Evolutionary conservation across 140 eudicot species (phyloP), one percentile per base, ranked within the genome.

Genomic region (Oenanthe javanica): DNA sequence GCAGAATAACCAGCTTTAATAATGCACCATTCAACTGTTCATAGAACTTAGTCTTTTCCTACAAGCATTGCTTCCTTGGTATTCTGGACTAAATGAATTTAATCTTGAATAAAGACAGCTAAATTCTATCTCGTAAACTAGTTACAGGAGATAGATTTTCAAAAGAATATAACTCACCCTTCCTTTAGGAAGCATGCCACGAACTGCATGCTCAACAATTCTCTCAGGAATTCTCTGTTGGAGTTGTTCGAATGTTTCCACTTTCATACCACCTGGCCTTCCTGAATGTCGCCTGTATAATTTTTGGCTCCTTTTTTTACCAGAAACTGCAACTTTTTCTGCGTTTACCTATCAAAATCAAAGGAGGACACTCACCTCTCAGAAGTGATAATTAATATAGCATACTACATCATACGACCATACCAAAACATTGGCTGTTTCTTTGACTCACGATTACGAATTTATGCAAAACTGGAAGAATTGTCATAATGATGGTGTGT

Each of bases 111-210:
- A 73, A 73, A 19, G 77, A 46, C 52, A 43, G n/a, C 54, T n/a
- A 59, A 42, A 73, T 73, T 42, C 42, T 74, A 18, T 21, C 42
- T 74, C 70, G n/a, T n/a, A 73, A 74, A 43, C 13, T 72, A 42
- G 27, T 46, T 73, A 7, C 19, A 47, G 21, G 55, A 9, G 4
- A 9, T 45, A 73, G 13, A 73, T 47, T 55, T n/a, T 9, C 43
- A 43, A 76, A 18, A 71, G 23, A 9, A 77, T 49, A 50, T 77
- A 31, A 90, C 95, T 86, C 77, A 94, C 98, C 87, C 96, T 79
- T 78, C 97, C 98, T 77, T 92, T 95, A 14, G 99, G 99, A 87
- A 95, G 99, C 99, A 95, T 95, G 43, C 98, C 98, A 78, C 96
- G 97, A 15, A 96, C 99, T 0, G 98, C 99, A 80, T 93, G 99